These are phyloP conservation scores for Sporothrix phasma DNA, from an alignment of 2,329 filamentous ascomycete genomes.

Conservation along the genomic window DNA sequence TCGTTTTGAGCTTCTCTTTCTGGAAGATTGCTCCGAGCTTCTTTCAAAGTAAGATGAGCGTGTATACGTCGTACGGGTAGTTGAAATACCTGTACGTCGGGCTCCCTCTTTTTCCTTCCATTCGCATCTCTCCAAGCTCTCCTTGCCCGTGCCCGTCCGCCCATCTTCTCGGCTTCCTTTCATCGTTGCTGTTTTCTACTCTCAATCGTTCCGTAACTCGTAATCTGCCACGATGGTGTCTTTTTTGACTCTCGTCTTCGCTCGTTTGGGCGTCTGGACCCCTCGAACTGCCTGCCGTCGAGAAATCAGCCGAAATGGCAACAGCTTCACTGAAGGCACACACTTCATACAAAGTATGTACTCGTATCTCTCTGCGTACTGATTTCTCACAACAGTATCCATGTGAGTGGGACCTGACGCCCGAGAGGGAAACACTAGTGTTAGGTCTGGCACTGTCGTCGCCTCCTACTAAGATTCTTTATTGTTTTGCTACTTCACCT, in stretches of 20 bases:
- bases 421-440: not conserved
- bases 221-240: not conserved
- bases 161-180: not conserved
- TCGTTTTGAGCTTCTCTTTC: not conserved
- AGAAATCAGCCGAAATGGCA: not conserved
- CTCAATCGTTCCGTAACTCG: not conserved
- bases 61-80: too few species aligned
- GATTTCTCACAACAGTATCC: too few species aligned
- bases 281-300: not conserved
- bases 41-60: too few species aligned
- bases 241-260: not conserved
- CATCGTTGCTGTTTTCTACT: not conserved
- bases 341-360: too few species aligned
- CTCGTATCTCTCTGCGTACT: too few species aligned
- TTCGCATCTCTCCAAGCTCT: not conserved
- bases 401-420: constrained; percentile 1
- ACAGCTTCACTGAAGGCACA: too few species aligned
- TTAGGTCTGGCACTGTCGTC: not conserved
- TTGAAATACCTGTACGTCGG: too few species aligned
- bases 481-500: not conserved
- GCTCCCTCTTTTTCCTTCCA: too few species aligned
- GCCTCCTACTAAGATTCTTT: not conserved
- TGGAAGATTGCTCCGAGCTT: not conserved
- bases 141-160: not conserved
- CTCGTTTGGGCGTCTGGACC: not conserved